Percentiles rank a stretch among this genome's conserved stretches.
These are phyloP conservation scores for Paraconiothyrium sp. DNA, from an alignment of 2,329 filamentous ascomycete species.

Conservation along the genomic window DNA sequence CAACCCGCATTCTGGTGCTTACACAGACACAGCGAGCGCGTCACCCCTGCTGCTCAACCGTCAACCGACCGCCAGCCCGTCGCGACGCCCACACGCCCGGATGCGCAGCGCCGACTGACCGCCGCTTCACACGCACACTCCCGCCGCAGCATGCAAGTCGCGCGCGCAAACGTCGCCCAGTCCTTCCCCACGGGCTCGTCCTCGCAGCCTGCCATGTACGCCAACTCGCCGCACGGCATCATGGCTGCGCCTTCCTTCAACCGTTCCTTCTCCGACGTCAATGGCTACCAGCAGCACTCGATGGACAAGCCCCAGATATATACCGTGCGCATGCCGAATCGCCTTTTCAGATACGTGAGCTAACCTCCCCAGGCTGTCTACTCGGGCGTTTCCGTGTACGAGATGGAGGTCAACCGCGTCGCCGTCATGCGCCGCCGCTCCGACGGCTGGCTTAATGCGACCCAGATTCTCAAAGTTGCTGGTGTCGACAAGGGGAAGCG, in stretches of 20 bases:
- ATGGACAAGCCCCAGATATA: constrained; percentile 62
- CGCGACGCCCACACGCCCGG: constrained; percentile 9
- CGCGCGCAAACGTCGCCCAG: constrained; percentile 38
- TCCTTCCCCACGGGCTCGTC: constrained; percentile 37
- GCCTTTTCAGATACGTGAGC: constrained; percentile 70
- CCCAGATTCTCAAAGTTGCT: constrained; percentile 96
- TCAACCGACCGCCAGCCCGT: neutral
- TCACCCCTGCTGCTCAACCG: neutral
- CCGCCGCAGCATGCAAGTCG: constrained; percentile 46
- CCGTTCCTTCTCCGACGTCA: constrained; percentile 51
- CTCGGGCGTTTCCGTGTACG: constrained; percentile 95
- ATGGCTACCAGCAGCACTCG: constrained; percentile 45
- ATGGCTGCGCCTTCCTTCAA: constrained; percentile 48
- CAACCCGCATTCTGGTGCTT: neutral
- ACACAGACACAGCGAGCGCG: neutral
- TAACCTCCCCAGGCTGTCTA: constrained; percentile 74
- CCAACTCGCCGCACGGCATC: constrained; percentile 42
- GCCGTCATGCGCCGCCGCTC: constrained; percentile 95
- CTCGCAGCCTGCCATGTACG: constrained; percentile 46
- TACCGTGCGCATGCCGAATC: constrained; percentile 62
- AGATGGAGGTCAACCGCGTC: constrained; percentile 95
- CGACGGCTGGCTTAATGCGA: constrained; percentile 97
- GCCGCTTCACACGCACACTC: constrained; percentile 13
- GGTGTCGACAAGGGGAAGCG: constrained; percentile 97
- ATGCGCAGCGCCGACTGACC: constrained; percentile 22